phyloP scores from a whole-genome alignment of 139 green algal genomes.

The Zygnema cylindricum region DNA sequence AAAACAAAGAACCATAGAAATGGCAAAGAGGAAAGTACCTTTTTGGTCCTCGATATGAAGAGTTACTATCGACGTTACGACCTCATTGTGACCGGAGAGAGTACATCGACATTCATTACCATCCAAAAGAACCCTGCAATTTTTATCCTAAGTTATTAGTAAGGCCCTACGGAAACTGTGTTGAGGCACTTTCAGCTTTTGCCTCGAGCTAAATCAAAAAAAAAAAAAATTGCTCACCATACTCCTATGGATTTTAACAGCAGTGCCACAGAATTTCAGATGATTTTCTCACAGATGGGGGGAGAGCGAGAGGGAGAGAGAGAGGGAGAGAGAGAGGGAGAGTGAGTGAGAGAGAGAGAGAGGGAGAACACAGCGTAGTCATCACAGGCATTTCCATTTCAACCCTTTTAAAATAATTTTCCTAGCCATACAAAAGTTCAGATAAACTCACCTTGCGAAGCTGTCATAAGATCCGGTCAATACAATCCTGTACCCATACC shows the following conservation, averaged over 20 bases:
- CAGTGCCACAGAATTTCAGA: not conserved
- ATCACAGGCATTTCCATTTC: no score
- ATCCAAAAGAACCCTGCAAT: constrained; percentile 2
- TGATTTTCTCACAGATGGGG: not conserved
- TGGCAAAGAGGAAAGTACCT: constrained; percentile 33
- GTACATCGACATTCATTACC: constrained; percentile 5
- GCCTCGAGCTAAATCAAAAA: not conserved
- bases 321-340: not conserved
- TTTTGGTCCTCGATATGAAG: constrained; percentile 5
- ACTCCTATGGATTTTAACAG: not conserved
- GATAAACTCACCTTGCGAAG: constrained; percentile 13
- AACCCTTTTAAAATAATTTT: no score
- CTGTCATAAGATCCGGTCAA: constrained; percentile 13
- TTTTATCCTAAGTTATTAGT: no score
- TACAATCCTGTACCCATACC: not conserved
- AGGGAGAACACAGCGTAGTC: no score
- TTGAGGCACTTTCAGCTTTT: not conserved
- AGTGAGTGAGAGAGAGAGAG: not conserved
- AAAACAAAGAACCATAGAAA: no score
- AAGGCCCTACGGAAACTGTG: no score
- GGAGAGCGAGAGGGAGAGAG: not conserved
- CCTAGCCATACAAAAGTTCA: constrained; percentile 9
- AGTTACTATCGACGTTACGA: constrained; percentile 26
- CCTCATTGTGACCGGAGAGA: constrained; percentile 24
- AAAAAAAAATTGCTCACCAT: not conserved